A percentile compares a stretch with the other conserved stretches of the same genome.
Evolutionary conservation across 106 monocot genomes (phyloP).

Genomic region (Posidonia australis): DNA sequence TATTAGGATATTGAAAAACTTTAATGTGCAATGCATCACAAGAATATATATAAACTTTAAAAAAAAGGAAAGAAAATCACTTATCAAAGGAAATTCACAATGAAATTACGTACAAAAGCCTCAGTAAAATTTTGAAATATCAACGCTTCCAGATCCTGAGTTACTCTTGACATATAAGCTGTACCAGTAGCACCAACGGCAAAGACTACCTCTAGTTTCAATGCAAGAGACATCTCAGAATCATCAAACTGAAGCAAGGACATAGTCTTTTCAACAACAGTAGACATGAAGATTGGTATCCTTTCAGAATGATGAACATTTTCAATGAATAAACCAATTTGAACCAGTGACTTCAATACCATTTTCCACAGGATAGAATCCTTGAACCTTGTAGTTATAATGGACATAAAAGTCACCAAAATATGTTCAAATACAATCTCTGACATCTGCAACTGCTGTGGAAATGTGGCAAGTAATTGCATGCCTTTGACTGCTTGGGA

Average conservation of each 20-base stretch:
- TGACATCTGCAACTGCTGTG: conserved; percentile 32
- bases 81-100: not conserved
- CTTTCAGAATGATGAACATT: conserved; percentile 30
- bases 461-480: conserved; percentile 71
- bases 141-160: conserved; percentile 43
- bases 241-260: conserved; percentile 37
- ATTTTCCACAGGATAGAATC: conserved; percentile 48
- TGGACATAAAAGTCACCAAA: conserved; percentile 32
- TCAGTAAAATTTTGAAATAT: conserved; percentile 42
- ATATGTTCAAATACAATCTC: conserved; percentile 39
- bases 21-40: not conserved
- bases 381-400: conserved; percentile 30
- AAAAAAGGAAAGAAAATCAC: not conserved
- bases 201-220: conserved; percentile 50
- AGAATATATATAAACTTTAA: too few relatives aligned
- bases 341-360: conserved; percentile 42
- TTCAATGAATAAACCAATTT: conserved; percentile 52
- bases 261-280: conserved; percentile 55
- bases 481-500: conserved; percentile 54
- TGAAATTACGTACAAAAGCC: conserved; percentile 33
- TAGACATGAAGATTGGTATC: conserved; percentile 27
- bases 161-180: conserved; percentile 41
- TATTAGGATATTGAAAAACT: too few relatives aligned
- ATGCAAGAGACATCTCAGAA: conserved; percentile 30
- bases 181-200: conserved; percentile 37